phyloP scores from a whole-genome alignment of 2,329 filamentous ascomycete genomes.

The Ophiostoma himal-ulmi region DNA sequence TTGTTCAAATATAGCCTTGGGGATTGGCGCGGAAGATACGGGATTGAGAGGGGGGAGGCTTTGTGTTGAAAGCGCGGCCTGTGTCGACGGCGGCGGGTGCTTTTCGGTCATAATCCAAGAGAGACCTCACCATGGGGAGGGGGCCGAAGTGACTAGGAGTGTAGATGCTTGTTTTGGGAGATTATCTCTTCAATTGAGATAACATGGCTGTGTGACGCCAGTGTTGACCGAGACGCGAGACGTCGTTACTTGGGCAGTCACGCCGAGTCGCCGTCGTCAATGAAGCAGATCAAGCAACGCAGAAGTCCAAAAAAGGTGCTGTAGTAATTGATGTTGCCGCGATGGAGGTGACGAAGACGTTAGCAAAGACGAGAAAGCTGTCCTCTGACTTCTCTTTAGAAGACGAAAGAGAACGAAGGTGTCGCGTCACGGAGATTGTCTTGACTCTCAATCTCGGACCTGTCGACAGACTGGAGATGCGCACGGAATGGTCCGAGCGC shows the following conservation, averaged over 20 bases:
- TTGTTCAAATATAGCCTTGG: background rate
- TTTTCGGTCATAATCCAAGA: slow-evolving; percentile 59
- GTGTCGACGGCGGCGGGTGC: slow-evolving; percentile 48
- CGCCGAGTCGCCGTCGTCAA: background rate
- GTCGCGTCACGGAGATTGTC: background rate
- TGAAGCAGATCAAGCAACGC: background rate
- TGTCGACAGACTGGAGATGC: background rate
- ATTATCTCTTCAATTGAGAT: slow-evolving; percentile 32
- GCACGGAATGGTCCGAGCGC: background rate
- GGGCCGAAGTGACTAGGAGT: slow-evolving; percentile 28
- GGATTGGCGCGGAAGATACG: slow-evolving; percentile 8
- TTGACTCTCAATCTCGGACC: background rate
- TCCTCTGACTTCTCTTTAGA: background rate
- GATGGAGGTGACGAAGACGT: background rate
- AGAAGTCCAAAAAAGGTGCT: background rate
- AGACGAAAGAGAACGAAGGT: background rate
- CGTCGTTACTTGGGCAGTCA: slow-evolving; percentile 2
- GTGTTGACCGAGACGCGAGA: slow-evolving; percentile 15
- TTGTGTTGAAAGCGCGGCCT: slow-evolving; percentile 52
- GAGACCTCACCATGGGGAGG: slow-evolving; percentile 40
- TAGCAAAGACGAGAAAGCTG: background rate
- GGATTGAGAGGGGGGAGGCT: slow-evolving; percentile 38
- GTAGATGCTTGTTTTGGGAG: slow-evolving; percentile 8
- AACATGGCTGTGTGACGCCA: slow-evolving; percentile 47
- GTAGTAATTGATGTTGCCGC: background rate